Conservation (phyloP, 148 eudicot species). For the Camellia lanceoleosa region DNA sequence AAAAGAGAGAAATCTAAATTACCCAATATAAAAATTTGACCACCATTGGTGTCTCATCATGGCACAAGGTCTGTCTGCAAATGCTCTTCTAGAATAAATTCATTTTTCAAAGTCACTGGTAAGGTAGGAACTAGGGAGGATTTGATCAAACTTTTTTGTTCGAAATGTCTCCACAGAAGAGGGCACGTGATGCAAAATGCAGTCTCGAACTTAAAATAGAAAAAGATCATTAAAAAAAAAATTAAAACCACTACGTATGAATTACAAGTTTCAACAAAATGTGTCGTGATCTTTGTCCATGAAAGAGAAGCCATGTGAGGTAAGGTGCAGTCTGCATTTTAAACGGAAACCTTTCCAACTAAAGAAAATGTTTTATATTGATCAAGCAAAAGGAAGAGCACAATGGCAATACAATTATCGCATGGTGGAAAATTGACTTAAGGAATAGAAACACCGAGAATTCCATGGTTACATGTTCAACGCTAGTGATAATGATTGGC, state of each 20-base stretch:
- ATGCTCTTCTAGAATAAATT: not conserved
- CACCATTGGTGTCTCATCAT: not conserved
- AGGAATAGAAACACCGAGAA: not conserved
- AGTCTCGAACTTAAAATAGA: not conserved
- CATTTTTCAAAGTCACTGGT: not conserved
- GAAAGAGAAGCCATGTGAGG: conserved; percentile 1
- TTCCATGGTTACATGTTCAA: not conserved
- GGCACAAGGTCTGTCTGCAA: conserved; percentile 13
- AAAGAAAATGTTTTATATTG: not conserved
- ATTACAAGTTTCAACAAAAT: not conserved
- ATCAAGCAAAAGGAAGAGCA: not conserved
- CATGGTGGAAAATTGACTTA: not conserved
- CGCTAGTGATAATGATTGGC: conserved; percentile 2
- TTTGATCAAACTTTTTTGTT: no score
- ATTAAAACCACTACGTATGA: not conserved
- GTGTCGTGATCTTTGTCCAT: not conserved
- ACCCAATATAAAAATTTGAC: not conserved
- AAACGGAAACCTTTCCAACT: conserved; percentile 3
- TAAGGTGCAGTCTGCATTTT: not conserved
- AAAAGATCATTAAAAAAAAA: not conserved
- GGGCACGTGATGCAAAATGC: not conserved
- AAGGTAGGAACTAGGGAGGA: not conserved
- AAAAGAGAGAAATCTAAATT: not conserved
- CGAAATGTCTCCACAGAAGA: not conserved
- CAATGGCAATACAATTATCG: not conserved